Conservation (phyloP, 1,284 basidiomycete species). For the Boletus mariae region DNA sequence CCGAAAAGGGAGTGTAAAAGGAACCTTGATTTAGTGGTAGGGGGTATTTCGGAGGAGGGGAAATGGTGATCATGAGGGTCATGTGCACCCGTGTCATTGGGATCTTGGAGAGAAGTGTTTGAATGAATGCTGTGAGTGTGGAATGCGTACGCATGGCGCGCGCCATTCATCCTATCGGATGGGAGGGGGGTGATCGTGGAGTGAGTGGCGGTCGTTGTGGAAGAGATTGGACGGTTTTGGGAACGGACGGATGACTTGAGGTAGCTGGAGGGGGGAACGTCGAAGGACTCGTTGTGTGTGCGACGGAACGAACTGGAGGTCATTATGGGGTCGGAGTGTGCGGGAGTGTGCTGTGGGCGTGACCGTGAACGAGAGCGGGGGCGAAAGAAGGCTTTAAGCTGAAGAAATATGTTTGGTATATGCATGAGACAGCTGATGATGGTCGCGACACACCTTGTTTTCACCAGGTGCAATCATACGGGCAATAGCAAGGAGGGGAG, state of each 20-base stretch:
- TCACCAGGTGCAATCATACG: constrained; percentile 8
- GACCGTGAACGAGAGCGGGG: constrained; percentile 44
- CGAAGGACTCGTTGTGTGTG: constrained; percentile 9
- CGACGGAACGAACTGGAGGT: constrained; percentile 7
- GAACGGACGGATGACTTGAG: constrained; percentile 48
- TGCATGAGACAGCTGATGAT: no score
- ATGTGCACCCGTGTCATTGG: constrained; percentile 14
- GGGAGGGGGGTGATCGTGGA: constrained; percentile 54
- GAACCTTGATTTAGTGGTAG: constrained; percentile 26
- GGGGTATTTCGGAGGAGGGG: constrained; percentile 31
- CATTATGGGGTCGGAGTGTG: constrained; percentile 1
- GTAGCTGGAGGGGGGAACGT: constrained; percentile 20
- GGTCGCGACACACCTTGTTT: constrained; percentile 39
- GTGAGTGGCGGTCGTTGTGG: constrained; percentile 56
- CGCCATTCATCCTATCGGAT: constrained; percentile 33
- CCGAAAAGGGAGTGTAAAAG: constrained; percentile 50
- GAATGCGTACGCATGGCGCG: constrained; percentile 18
- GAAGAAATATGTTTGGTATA: no score
- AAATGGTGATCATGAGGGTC: constrained; percentile 22
- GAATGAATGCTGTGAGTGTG: constrained; percentile 12
- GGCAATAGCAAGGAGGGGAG: no score
- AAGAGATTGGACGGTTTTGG: constrained; percentile 60
- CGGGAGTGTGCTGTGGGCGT: constrained; percentile 21
- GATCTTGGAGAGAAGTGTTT: constrained; percentile 9
- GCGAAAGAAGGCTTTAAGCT: constrained; percentile 53